Evolutionary conservation across 1,284 basidiomycete species (phyloP).

Genomic region (Ceratobasidium sp.): DNA sequence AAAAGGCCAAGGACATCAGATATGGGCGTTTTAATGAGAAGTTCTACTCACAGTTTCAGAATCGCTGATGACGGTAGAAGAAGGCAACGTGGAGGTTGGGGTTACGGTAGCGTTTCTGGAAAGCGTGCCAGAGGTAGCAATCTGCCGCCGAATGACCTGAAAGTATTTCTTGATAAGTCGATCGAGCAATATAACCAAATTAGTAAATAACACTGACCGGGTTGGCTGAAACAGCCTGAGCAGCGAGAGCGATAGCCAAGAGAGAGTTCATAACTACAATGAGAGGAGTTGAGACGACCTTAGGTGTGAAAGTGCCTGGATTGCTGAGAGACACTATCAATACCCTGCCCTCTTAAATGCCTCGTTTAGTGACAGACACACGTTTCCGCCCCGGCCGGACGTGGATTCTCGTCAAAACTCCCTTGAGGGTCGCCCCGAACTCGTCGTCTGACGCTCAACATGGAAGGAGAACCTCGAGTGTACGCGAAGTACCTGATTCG

Average conservation of each 20-base stretch:
- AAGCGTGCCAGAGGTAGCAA: too few species aligned
- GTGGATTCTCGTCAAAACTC: not conserved
- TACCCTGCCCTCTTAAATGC: not conserved
- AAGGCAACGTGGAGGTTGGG: not conserved
- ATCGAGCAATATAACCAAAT: not conserved
- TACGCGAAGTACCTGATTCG: slow-evolving; percentile 10
- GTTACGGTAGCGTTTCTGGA: not conserved
- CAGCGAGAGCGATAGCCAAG: slow-evolving; percentile 27
- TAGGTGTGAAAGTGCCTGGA: not conserved
- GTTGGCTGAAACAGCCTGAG: slow-evolving; percentile 32
- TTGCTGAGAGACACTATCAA: not conserved
- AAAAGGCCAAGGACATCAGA: not conserved
- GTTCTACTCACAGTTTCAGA: not conserved
- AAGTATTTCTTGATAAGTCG: not conserved
- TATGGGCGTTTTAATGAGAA: not conserved
- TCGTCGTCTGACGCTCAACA: not conserved
- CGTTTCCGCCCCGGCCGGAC: not conserved
- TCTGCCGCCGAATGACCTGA: not conserved
- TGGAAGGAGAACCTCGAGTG: not conserved
- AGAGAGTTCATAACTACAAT: slow-evolving; percentile 15
- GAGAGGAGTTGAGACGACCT: not conserved
- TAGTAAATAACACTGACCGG: slow-evolving; percentile 6
- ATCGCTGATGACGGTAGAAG: not conserved
- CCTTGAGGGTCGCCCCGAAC: not conserved
- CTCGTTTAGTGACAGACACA: not conserved